Base-by-base conservation (phyloP, 2,329 filamentous ascomycete species). In the Pseudocercospora vitis region DNA sequence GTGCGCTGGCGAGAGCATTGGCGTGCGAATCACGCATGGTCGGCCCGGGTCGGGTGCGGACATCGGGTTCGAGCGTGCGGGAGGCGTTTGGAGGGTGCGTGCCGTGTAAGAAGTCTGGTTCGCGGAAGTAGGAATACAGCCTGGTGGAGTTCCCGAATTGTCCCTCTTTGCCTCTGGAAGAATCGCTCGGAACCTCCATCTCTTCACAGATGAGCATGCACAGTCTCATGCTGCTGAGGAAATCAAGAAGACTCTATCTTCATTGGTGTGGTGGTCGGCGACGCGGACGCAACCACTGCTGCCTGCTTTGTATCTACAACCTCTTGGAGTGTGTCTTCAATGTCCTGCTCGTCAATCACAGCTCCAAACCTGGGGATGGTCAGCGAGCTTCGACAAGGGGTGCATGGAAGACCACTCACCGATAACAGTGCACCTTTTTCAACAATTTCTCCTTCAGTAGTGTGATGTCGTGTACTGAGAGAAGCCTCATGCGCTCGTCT, bases 401-500 rank as follows among this genome's bases (percentile, higher is more conserved):
- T 33, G 9, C 14, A 18, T 37, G 4, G 31, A 4, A n/a, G 3
- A 18, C 11, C 1, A 35, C 53, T 40, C 45, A 62, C 60, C 60
- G 52, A 40, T 59, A 59, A 37, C 60, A 63, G 40, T 61, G 53
- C 28, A 63, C 55, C 28, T 61, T 63, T n/a, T 29, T 32, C 19
- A 57, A 24, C 24, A 63, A 24, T 6, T n/a, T 49, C 32, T 48
- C 29, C 29, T 63, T 63, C 18, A 63, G 23, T 24, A 52, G 31
- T 7, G 48, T 50, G 18, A 61, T 58, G 26, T 63, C 58, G n/a
- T 56, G 45, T 7, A 50, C 49, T 16, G 46, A 32, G 21, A 63
- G 50, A 7, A 40, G 24, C 18, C 44, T 48, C 7, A 53, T 52
- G 9, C 60, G 35, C n/a, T 37, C 21, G 40, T 63, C 56, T 29